A percentile compares a stretch with the other conserved stretches of the same genome.
These are phyloP conservation scores for Cenococcum geophilum DNA, from an alignment of 495 filamentous ascomycete species.

Conservation along the genomic window DNA sequence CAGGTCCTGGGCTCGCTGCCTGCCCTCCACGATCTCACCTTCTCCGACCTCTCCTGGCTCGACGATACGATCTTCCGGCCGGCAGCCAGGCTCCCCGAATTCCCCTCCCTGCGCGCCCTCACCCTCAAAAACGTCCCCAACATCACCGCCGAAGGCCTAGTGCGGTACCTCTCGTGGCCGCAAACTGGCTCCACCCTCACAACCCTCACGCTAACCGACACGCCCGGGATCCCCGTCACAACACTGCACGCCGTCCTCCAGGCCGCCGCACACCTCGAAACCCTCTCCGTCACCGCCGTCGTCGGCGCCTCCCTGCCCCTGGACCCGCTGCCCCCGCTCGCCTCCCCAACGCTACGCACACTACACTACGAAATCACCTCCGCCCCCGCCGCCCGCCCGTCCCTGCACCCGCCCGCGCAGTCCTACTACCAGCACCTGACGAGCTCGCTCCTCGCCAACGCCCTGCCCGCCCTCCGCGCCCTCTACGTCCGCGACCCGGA, in stretches of 20 bases:
- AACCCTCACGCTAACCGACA: conserved; percentile 55
- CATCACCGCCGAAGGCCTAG: conserved; percentile 64
- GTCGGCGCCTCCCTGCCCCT: conserved; percentile 61
- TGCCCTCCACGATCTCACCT: conserved; percentile 61
- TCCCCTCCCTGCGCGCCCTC: conserved; percentile 65
- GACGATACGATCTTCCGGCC: conserved; percentile 66
- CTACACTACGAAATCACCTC: conserved; percentile 80
- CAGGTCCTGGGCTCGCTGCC: conserved; percentile 61
- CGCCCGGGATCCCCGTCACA: conserved; percentile 55
- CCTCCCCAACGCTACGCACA: conserved; percentile 58
- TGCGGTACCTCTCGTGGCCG: conserved; percentile 52
- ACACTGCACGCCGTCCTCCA: conserved; percentile 59
- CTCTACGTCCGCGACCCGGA: conserved; percentile 80
- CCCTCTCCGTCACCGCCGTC: conserved; percentile 60
- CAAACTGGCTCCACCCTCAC: conserved; percentile 48
- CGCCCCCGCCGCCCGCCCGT: conserved; percentile 45
- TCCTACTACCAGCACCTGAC: conserved; percentile 87
- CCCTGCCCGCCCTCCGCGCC: conserved; percentile 62
- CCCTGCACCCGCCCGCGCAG: conserved; percentile 53
- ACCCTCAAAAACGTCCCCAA: conserved; percentile 60
- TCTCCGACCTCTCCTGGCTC: conserved; percentile 61
- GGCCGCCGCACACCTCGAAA: conserved; percentile 53
- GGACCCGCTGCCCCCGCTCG: conserved; percentile 54
- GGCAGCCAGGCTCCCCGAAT: conserved; percentile 54
- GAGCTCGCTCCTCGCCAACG: conserved; percentile 65